These are phyloP conservation scores for Lasiodiplodia sp. DNA, from an alignment of 2,329 filamentous ascomycete genomes.

Conservation along the genomic window DNA sequence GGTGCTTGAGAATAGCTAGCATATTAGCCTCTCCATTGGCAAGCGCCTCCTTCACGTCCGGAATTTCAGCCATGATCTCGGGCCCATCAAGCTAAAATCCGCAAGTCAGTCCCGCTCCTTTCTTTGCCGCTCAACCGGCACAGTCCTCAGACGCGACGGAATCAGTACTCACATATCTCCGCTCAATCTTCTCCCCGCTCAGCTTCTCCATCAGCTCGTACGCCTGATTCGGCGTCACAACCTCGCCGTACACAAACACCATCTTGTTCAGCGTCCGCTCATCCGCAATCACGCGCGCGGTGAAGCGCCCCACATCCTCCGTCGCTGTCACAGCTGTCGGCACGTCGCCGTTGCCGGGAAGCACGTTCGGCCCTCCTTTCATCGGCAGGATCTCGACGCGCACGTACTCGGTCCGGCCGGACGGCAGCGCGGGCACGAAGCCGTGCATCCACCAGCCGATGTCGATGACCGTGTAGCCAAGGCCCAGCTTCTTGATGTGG, in stretches of 20 bases:
- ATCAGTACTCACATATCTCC: constrained; percentile 45
- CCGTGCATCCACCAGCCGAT: constrained; percentile 66
- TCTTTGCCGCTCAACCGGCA: no score
- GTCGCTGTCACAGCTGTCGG: constrained; percentile 57
- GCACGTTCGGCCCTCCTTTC: not conserved
- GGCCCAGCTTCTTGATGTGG: constrained; percentile 55
- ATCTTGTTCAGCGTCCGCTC: constrained; percentile 61
- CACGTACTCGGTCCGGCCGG: constrained; percentile 50
- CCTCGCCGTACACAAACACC: constrained; percentile 59
- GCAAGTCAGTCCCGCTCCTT: not conserved
- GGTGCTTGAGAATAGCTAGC: constrained; percentile 7
- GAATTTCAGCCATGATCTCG: not conserved
- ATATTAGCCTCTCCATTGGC: not conserved
- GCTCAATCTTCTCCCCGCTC: constrained; percentile 57
- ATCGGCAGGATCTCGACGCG: not conserved
- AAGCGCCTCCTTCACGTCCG: not conserved
- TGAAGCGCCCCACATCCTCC: constrained; percentile 60
- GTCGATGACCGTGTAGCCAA: constrained; percentile 65
- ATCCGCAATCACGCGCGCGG: constrained; percentile 61
- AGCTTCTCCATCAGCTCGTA: constrained; percentile 56
- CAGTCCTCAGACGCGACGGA: not conserved
- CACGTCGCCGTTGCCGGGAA: constrained; percentile 45
- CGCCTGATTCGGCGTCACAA: constrained; percentile 57
- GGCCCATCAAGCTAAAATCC: not conserved
- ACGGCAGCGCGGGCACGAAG: constrained; percentile 52